Evolutionary conservation across 345 rosid genomes (phyloP), one percentile per base, ranked within the genome.

Genomic region (Brassica carinata): DNA sequence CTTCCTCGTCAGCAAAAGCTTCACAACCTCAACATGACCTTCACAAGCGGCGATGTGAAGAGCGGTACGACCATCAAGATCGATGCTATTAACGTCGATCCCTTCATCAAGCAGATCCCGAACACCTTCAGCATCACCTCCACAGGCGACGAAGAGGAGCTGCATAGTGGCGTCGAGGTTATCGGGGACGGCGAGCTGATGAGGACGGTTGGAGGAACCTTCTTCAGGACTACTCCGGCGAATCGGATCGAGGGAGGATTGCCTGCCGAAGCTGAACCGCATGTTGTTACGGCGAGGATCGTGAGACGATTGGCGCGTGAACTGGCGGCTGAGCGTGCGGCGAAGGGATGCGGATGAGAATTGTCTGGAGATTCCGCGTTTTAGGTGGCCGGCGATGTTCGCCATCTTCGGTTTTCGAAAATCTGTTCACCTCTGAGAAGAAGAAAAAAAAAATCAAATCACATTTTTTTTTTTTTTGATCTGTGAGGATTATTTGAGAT

Each of bases 1-100:
- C 75, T 59, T 90, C 74, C 89, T 84, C 27, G 83, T 79, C 29
- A 96, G 85, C 48, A 96, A 83, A 17, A 93, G 82, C 86, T 77
- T 87, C 9, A 86, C 99, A 29, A 96, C 98, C 64, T 89, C 94
- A 10, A 87, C 87, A 27, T 96, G 97, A 2, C 99, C 99, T 80
- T 96, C 99, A 74, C 98, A 96, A 17, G 99, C 96, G 1, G 98
- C 97, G 10, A 96, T 91, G 71, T 96, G 99, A 79, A 96, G 85
- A 17, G 93, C 99, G 0, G 99, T 96, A 27, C 99, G 86, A 18
- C 97, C 99, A 45, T 96, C 99, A 71, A 96, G 85, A 85, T 96
- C 99, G 31, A 96, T 96, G 76, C 97, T 89, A 62, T 96, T 96
- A 15, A 90, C 97, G 34, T 93, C 99, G 64, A 86, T 73, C 0